Evolutionary conservation across 2,329 filamentous ascomycete genomes (phyloP), one percentile per base, ranked within the genome.

Genomic region (Aspergillus sp.): DNA sequence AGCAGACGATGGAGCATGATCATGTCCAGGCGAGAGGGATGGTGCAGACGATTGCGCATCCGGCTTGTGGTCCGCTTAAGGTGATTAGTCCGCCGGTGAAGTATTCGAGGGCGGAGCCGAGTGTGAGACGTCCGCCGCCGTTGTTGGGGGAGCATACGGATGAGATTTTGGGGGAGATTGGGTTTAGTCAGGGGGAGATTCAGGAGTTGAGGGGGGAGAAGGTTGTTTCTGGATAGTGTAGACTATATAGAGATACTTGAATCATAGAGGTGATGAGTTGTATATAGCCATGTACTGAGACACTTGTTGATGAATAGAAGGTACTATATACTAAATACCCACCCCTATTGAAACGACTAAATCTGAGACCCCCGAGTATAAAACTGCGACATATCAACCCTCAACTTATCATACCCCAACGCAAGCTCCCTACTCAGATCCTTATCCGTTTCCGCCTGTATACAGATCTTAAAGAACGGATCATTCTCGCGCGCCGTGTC

Each of bases 71-170:
- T 0, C 84, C 88, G 0, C 88, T 99, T 62, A 93, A 91, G 76
- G 79, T 99, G 70, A 88, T 99, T 54, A 97, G 96, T 68, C 95
- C 92, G 1, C 95, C 95, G 0, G 88, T 99, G 58, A 99, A 99
- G 73, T 96, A 92, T 73, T 96, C 92, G 5, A 86, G 93, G 64
- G 90, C 89, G 19, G 86, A 84, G 64, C 91, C 93, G 0, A 84
- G 86, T 4, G 86, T 96, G 40, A 82, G 93, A 33, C 88, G 81
- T 3, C 84, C 90, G 27, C 95, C 95, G n/a, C 95, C 95, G 1
- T 90, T 88, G 9, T 77, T 99, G 37, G 95, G 93, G 0, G 86
- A 96, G 76, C 91, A 96, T 74, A 96, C 92, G 0, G 81, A 91
- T 64, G 90, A 95, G 72, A 82, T 96, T 6, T 74, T 96, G 57